Conservation (phyloP, 352 stramenopile species). For the Phytophthora ohioensis region DNA sequence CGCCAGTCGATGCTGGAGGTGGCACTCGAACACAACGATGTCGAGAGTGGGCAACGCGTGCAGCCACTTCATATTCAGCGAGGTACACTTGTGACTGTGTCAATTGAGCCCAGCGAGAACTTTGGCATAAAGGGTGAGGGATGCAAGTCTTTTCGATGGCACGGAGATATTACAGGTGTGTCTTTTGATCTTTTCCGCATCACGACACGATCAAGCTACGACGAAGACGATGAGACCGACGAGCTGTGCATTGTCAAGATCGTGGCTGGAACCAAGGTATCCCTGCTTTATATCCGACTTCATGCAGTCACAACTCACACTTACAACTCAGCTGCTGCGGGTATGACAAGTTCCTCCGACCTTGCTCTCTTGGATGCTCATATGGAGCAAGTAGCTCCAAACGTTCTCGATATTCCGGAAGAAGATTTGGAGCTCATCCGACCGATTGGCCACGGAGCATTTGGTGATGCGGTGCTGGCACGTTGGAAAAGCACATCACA, state of each 20-base stretch:
- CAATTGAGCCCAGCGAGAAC: constrained; percentile 50
- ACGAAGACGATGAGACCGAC: constrained; percentile 37
- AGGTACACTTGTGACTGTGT: constrained; percentile 71
- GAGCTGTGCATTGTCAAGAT: constrained; percentile 63
- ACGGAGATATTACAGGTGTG: constrained; percentile 61
- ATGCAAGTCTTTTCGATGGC: constrained; percentile 75
- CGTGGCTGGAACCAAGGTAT: constrained; percentile 67
- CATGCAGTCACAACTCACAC: constrained; percentile 15
- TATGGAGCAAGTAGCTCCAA: constrained; percentile 58
- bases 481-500: constrained; percentile 56
- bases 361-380: constrained; percentile 47
- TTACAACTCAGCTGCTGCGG: constrained; percentile 8
- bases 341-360: constrained; percentile 29
- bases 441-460: constrained; percentile 70
- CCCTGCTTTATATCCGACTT: constrained; percentile 70
- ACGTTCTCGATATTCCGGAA: constrained; percentile 58
- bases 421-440: constrained; percentile 60
- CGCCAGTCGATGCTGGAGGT: constrained; percentile 68
- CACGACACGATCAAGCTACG: constrained; percentile 6
- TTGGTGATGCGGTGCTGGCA: constrained; percentile 74
- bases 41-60: constrained; percentile 55
- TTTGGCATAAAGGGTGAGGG: constrained; percentile 56
- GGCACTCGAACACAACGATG: constrained; percentile 60
- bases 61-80: constrained; percentile 61
- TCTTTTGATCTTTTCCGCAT: constrained; percentile 69